Percentiles rank a stretch among this genome's conserved stretches.
Conservation (phyloP, 345 rosid species). For the Psidium friedrichsthalianum region DNA sequence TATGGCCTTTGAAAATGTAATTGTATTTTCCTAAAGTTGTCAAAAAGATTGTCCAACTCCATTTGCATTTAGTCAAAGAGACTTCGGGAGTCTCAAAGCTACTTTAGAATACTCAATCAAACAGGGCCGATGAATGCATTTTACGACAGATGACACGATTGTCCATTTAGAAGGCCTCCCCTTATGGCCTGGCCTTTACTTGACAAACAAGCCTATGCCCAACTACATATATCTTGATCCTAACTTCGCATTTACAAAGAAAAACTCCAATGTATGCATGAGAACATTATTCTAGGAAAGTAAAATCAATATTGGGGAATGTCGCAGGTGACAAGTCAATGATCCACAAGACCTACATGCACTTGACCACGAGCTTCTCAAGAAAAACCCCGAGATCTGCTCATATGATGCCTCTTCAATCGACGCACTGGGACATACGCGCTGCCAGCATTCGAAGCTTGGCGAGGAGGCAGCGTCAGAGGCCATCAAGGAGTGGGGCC, state of each 20-base stretch:
- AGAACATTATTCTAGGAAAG: not conserved
- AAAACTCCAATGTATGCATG: not conserved
- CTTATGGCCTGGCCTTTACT: too few species aligned
- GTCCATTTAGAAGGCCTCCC: too few species aligned
- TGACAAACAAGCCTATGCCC: too few species aligned
- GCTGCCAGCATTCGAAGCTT: not conserved
- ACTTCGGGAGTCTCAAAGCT: too few species aligned
- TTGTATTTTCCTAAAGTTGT: too few species aligned
- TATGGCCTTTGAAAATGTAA: too few species aligned
- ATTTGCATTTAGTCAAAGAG: too few species aligned
- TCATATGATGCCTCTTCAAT: not conserved
- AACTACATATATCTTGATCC: too few species aligned
- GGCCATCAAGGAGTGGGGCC: slow-evolving; percentile 7
- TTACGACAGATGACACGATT: too few species aligned
- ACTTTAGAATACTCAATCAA: too few species aligned
- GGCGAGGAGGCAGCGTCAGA: not conserved
- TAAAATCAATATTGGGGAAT: not conserved
- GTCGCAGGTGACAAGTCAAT: not conserved
- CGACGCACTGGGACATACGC: not conserved
- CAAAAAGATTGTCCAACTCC: too few species aligned
- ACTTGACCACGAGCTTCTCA: not conserved
- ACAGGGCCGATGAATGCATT: too few species aligned
- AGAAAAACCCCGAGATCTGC: not conserved
- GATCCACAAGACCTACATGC: slow-evolving; percentile 1
- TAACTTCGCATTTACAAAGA: not conserved